Evolutionary conservation across 2,329 filamentous ascomycete species (phyloP).

Genomic region (Dryadomyces quercivorus): DNA sequence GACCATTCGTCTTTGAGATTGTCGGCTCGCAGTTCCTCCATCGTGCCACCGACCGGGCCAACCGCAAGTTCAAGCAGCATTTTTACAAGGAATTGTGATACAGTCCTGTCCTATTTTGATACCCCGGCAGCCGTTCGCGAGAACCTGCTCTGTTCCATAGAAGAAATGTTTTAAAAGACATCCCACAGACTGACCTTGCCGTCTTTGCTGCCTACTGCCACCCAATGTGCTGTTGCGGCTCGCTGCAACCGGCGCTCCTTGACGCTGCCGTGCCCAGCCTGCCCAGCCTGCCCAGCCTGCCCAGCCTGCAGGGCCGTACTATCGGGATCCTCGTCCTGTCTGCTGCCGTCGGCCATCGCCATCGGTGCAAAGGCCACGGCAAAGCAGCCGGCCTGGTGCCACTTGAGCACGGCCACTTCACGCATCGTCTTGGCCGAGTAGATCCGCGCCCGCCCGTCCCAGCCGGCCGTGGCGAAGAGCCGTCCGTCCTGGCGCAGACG

Average conservation of each 20-base stretch:
- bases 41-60: conserved; percentile 72
- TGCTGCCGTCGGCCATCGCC: conserved; percentile 15
- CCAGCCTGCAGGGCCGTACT: background rate
- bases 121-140: background rate
- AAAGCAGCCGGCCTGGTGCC: conserved; percentile 85
- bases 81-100: conserved; percentile 61
- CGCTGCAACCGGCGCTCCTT: conserved; percentile 51
- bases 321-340: background rate
- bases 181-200: conserved; percentile 95
- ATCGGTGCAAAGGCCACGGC: conserved; percentile 58
- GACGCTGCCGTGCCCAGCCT: conserved; percentile 37
- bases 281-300: too few species aligned
- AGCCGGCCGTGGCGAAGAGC: conserved; percentile 82
- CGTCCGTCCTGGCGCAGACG: conserved; percentile 65
- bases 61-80: conserved; percentile 83
- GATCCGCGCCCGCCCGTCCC: conserved; percentile 72
- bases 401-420: conserved; percentile 84
- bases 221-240: conserved; percentile 67
- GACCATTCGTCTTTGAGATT: conserved; percentile 79
- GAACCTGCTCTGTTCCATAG: too few species aligned
- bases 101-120: background rate
- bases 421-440: conserved; percentile 72
- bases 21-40: conserved; percentile 80
- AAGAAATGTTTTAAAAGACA: conserved; percentile 50
- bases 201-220: conserved; percentile 85